These are phyloP conservation scores for Herpomyces periplanetae DNA, from an alignment of 2,329 filamentous ascomycete genomes.

Conservation along the genomic window DNA sequence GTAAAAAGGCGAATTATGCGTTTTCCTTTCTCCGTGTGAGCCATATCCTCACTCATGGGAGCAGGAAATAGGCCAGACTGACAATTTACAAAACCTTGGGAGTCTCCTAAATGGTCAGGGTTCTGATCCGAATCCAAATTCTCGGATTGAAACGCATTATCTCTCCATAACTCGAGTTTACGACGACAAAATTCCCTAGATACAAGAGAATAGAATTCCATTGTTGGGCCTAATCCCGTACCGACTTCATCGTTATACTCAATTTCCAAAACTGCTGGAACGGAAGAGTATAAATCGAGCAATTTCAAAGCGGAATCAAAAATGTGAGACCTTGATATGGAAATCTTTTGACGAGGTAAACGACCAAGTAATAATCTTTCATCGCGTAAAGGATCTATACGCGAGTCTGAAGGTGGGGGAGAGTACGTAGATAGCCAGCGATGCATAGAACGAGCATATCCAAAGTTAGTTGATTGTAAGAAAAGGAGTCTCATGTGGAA, in stretches of 20 bases:
- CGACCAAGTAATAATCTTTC: constrained; percentile 66
- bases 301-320: constrained; percentile 89
- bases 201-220: constrained; percentile 91
- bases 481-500: constrained; percentile 93
- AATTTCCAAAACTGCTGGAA: constrained; percentile 73
- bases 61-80: constrained; percentile 59
- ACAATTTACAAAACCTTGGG: constrained; percentile 61
- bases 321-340: constrained; percentile 73
- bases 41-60: constrained; percentile 43
- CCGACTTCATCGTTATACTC: constrained; percentile 98
- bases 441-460: constrained; percentile 84
- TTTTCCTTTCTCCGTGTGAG: constrained; percentile 34
- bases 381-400: constrained; percentile 43
- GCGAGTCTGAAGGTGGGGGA: constrained; percentile 33
- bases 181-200: constrained; percentile 92
- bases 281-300: constrained; percentile 93
- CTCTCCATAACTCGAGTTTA: constrained; percentile 83
- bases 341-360: constrained; percentile 82
- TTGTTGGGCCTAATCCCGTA: constrained; percentile 65
- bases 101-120: too few species aligned
- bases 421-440: constrained; percentile 78
- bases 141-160: constrained; percentile 34
- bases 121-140: constrained; percentile 25
- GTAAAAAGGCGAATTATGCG: constrained; percentile 61
- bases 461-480: constrained; percentile 86